Evolutionary conservation across 176 grass and related monocot genomes (phyloP).

Genomic region (Rhynchospora breviuscula): DNA sequence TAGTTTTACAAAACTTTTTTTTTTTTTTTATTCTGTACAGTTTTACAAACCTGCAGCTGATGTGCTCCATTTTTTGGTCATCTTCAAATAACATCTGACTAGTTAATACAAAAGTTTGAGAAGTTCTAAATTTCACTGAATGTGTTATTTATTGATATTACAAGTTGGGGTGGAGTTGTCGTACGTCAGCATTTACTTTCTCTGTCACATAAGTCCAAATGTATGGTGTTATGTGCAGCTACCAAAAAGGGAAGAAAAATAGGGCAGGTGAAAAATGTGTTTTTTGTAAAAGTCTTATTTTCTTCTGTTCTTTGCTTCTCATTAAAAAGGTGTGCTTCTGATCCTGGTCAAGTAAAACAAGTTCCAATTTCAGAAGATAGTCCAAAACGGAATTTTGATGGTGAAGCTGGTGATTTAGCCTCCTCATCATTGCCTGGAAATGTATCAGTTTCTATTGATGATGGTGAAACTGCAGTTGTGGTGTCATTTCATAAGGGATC

Average conservation of each 20-base stretch:
- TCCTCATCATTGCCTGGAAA: conserved; percentile 59
- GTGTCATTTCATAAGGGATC: conserved; percentile 70
- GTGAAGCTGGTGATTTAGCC: conserved; percentile 28
- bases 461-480: conserved; percentile 96
- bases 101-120: not conserved
- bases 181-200: not conserved
- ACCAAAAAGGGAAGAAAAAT: not conserved
- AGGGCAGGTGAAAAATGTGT: not conserved
- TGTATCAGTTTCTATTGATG: conserved; percentile 92
- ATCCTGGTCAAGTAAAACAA: conserved; percentile 35
- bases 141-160: not conserved
- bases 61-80: not conserved
- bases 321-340: conserved; percentile 37
- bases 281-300: conserved; percentile 12
- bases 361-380: conserved; percentile 29
- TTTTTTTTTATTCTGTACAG: not conserved
- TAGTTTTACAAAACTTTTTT: not conserved
- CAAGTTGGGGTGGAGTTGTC: not conserved
- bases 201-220: not conserved
- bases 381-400: conserved; percentile 34
- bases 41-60: not conserved
- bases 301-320: conserved; percentile 35
- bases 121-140: not conserved
- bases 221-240: not conserved
- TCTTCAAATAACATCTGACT: not conserved